These are phyloP conservation scores for Elasticomyces elasticus DNA, from an alignment of 495 filamentous ascomycete genomes.

Conservation along the genomic window DNA sequence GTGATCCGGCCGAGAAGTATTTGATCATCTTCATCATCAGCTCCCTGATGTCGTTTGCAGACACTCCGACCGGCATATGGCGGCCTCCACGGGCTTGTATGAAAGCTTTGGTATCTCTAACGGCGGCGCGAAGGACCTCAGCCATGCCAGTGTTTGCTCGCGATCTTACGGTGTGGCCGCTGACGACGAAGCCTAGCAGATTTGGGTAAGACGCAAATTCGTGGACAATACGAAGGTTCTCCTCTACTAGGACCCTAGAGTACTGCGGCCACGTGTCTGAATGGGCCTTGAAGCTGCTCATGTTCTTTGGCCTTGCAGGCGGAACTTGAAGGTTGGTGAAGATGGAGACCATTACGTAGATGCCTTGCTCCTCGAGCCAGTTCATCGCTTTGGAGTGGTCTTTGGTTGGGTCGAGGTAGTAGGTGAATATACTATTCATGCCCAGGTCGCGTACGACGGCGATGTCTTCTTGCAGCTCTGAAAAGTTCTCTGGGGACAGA, in stretches of 20 bases:
- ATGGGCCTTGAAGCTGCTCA: neutral
- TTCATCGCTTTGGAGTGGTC: constrained; percentile 3
- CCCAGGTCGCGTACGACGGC: constrained; percentile 2
- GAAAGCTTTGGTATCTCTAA: constrained; percentile 6
- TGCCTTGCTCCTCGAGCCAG: constrained; percentile 1
- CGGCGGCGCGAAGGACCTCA: constrained; percentile 9
- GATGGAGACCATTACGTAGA: constrained; percentile 4
- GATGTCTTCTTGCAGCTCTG: constrained; percentile 2
- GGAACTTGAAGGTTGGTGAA: neutral
- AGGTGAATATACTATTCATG: constrained; percentile 8
- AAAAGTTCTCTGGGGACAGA: neutral
- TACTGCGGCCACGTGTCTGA: constrained; percentile 1
- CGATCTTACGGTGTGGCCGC: neutral
- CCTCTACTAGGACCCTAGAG: no score
- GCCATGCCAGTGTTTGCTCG: neutral
- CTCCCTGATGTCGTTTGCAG: neutral
- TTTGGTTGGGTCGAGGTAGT: neutral
- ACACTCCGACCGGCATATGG: constrained; percentile 1
- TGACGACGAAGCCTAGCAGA: constrained; percentile 4
- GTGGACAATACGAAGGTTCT: neutral
- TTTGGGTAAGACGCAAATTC: constrained; percentile 3
- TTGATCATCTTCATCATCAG: neutral
- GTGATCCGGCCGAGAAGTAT: constrained; percentile 5
- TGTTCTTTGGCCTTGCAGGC: neutral
- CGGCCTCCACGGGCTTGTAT: neutral